A percentile compares a stretch with the other conserved stretches of the same genome.
Conservation (phyloP, 306 rosid species). For the Medicago truncatula region DNA sequence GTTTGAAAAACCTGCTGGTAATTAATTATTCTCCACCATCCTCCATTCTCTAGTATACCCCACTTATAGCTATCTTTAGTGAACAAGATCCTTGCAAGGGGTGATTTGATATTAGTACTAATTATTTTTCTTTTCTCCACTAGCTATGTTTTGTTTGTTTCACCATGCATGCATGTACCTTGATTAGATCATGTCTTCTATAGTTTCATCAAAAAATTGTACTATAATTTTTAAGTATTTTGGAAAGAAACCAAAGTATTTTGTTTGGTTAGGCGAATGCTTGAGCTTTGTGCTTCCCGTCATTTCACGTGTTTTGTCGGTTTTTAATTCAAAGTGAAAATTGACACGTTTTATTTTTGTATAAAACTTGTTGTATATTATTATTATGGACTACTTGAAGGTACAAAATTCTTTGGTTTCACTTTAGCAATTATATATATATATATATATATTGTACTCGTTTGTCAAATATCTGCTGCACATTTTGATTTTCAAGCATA, state of each 20-base stretch:
- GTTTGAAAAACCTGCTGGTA: slow-evolving; percentile 38
- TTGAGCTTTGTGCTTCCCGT: slow-evolving; percentile 61
- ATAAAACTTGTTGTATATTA: neutral
- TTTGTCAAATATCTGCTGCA: slow-evolving; percentile 38
- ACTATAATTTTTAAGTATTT: neutral
- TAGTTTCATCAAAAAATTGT: slow-evolving; percentile 38
- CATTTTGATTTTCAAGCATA: slow-evolving; percentile 27
- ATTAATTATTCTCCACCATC: slow-evolving; percentile 42
- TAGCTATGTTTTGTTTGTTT: slow-evolving; percentile 36
- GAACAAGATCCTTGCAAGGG: slow-evolving; percentile 40
- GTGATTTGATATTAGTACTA: slow-evolving; percentile 40
- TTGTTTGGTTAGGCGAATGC: slow-evolving; percentile 55
- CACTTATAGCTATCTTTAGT: slow-evolving; percentile 45
- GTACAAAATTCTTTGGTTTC: slow-evolving; percentile 41
- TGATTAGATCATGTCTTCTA: slow-evolving; percentile 56
- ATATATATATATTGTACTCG: neutral
- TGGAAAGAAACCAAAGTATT: slow-evolving; percentile 31
- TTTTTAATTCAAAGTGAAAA: slow-evolving; percentile 41
- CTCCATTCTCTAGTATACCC: slow-evolving; percentile 41
- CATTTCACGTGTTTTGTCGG: slow-evolving; percentile 66
- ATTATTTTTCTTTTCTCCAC: slow-evolving; percentile 30
- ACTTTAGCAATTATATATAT: neutral
- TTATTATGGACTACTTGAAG: slow-evolving; percentile 20
- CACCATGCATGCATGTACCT: slow-evolving; percentile 46
- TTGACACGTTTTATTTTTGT: slow-evolving; percentile 33